Evolutionary conservation across 1,139 yeast species (phyloP).

Genomic region (Candida tropicalis): DNA sequence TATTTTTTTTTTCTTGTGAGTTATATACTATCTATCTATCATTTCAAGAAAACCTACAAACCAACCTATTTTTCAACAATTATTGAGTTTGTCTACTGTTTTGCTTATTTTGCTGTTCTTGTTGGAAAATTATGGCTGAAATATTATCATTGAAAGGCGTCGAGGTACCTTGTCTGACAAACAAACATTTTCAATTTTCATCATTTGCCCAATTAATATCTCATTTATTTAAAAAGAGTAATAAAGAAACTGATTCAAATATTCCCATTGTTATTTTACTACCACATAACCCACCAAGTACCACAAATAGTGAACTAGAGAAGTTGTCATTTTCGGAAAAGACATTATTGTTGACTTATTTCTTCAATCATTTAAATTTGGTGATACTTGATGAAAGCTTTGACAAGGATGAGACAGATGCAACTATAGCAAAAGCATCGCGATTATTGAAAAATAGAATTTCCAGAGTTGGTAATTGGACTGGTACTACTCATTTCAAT

Average conservation of each 20-base stretch:
- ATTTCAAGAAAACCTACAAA: too few species aligned
- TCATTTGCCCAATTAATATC: constrained; percentile 21
- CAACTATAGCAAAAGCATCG: constrained; percentile 29
- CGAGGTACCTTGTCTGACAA: constrained; percentile 1
- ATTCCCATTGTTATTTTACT: constrained; percentile 37
- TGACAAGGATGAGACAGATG: constrained; percentile 24
- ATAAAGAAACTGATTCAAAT: constrained; percentile 36
- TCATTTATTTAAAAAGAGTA: constrained; percentile 37
- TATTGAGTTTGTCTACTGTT: too few species aligned
- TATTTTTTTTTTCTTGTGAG: too few species aligned
- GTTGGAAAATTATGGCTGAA: too few species aligned
- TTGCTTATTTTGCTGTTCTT: too few species aligned
- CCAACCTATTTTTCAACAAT: too few species aligned
- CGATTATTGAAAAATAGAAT: constrained; percentile 40
- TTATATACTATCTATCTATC: too few species aligned
- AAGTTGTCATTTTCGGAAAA: constrained; percentile 29
- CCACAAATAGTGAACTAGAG: constrained; percentile 16
- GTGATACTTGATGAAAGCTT: constrained; percentile 28
- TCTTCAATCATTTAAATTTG: constrained; percentile 46
- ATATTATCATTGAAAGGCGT: constrained; percentile 14
- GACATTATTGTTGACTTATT: constrained; percentile 35
- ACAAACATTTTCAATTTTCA: neutral
- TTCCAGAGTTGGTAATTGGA: constrained; percentile 57
- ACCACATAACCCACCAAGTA: constrained; percentile 15
- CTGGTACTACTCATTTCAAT: constrained; percentile 40